phyloP scores from a whole-genome alignment of 2,329 filamentous ascomycete genomes.

The Aspergillus quadricinctus region DNA sequence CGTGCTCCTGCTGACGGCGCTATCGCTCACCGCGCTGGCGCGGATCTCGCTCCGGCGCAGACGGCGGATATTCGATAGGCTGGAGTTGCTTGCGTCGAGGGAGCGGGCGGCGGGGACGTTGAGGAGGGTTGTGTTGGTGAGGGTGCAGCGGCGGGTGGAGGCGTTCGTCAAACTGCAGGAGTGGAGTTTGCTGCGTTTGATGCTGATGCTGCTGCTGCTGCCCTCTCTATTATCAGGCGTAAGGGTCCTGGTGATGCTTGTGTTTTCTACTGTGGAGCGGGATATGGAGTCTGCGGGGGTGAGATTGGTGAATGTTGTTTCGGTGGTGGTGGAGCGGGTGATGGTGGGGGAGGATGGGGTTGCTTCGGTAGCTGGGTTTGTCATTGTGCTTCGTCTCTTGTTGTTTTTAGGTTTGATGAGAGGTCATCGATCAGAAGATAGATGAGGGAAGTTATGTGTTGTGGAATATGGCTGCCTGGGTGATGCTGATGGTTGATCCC shows the following conservation, averaged over 20 bases:
- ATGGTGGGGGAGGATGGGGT: background rate
- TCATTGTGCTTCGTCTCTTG: background rate
- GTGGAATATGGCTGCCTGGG: background rate
- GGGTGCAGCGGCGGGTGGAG: constrained; percentile 7
- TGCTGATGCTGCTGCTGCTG: constrained; percentile 1
- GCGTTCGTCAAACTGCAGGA: constrained; percentile 15
- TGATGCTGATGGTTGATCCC: background rate
- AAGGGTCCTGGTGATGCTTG: constrained; percentile 1
- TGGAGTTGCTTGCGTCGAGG: constrained; percentile 9
- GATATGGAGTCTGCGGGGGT: constrained; percentile 7
- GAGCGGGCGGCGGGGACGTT: constrained; percentile 10
- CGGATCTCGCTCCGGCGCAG: constrained; percentile 13
- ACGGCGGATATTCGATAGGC: constrained; percentile 8
- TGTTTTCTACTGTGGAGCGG: constrained; percentile 4
- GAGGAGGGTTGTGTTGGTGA: constrained; percentile 12
- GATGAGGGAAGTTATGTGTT: background rate
- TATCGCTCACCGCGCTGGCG: constrained; percentile 14
- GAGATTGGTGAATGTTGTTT: constrained; percentile 11
- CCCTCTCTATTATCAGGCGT: too few species aligned
- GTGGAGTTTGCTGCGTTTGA: constrained; percentile 14
- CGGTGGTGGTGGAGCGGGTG: constrained; percentile 7
- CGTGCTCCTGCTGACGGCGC: constrained; percentile 7
- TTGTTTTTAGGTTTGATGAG: background rate
- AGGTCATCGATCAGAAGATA: background rate
- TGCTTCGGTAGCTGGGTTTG: background rate